A percentile compares a stretch with the other conserved stretches of the same genome.
These are phyloP conservation scores for Puccinia novopanici DNA, from an alignment of 1,284 basidiomycete species.

Conservation along the genomic window DNA sequence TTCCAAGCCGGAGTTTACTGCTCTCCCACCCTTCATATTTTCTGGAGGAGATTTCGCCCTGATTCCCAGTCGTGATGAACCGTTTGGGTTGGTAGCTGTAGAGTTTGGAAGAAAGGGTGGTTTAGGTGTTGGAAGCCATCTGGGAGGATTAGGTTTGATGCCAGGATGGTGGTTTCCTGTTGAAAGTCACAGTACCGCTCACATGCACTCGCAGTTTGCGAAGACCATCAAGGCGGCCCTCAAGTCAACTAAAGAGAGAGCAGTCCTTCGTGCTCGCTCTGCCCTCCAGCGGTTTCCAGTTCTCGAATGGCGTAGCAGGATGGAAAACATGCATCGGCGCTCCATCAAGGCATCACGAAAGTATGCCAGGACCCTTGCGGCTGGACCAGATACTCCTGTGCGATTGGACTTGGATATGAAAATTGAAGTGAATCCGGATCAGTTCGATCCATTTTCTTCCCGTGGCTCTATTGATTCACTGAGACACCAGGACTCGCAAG, in stretches of 20 bases:
- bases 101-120: constrained; percentile 94
- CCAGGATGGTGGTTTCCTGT: constrained; percentile 76
- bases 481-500: background rate
- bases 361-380: constrained; percentile 72
- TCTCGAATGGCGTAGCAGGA: constrained; percentile 89
- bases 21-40: constrained; percentile 84
- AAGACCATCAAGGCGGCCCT: constrained; percentile 91
- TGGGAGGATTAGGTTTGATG: constrained; percentile 91
- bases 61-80: constrained; percentile 83
- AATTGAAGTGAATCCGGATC: constrained; percentile 17
- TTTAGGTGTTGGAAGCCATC: constrained; percentile 84
- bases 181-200: constrained; percentile 81
- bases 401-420: constrained; percentile 12
- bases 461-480: constrained; percentile 7
- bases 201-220: constrained; percentile 90
- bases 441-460: constrained; percentile 9
- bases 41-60: constrained; percentile 89
- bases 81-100: constrained; percentile 89
- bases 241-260: constrained; percentile 84
- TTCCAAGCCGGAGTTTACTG: constrained; percentile 91
- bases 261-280: constrained; percentile 83
- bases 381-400: constrained; percentile 63
- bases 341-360: constrained; percentile 73
- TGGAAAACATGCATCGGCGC: constrained; percentile 87
- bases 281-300: constrained; percentile 93